Percentiles rank a stretch among this genome's conserved stretches.
Conservation (phyloP, 2,329 filamentous ascomycete genomes). For the Venturia aucupariae region DNA sequence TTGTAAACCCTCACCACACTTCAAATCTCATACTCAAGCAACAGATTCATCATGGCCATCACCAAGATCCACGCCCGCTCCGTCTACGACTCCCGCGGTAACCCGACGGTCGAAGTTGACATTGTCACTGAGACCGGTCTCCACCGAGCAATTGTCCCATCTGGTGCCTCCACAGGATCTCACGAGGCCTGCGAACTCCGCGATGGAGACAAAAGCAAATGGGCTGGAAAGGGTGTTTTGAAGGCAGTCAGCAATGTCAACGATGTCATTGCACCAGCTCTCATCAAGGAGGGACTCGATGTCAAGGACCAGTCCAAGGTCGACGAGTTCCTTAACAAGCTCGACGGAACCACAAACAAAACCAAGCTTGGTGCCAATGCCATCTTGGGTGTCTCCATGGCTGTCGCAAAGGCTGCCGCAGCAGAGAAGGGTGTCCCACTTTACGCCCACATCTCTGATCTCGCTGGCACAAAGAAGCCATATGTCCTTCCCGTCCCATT, state of each 20-base stretch:
- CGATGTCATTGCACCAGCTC: conserved; percentile 43
- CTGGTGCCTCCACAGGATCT: conserved; percentile 74
- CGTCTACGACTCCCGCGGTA: conserved; percentile 95
- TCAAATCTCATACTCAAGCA: not conserved
- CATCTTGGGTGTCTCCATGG: conserved; percentile 52
- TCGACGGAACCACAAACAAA: conserved; percentile 52
- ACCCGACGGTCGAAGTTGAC: conserved; percentile 98
- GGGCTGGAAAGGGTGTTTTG: conserved; percentile 46
- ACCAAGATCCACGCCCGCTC: conserved; percentile 55
- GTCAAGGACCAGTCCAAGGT: conserved; percentile 47
- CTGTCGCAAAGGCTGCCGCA: conserved; percentile 48
- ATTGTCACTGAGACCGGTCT: conserved; percentile 93
- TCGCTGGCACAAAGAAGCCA: conserved; percentile 43
- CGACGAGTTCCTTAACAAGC: conserved; percentile 43
- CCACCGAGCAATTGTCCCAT: conserved; percentile 95
- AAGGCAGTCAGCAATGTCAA: conserved; percentile 49
- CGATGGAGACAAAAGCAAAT: conserved; percentile 44
- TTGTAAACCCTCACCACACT: not conserved
- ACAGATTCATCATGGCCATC: conserved; percentile 59
- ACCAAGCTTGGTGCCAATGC: conserved; percentile 50
- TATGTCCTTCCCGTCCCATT: conserved; percentile 50
- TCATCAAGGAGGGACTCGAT: conserved; percentile 45
- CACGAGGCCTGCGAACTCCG: conserved; percentile 46
- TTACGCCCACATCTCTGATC: conserved; percentile 48
- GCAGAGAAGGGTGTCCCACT: conserved; percentile 47